phyloP scores from a whole-genome alignment of 129 eudicot species.

The Flaveria trinervia region DNA sequence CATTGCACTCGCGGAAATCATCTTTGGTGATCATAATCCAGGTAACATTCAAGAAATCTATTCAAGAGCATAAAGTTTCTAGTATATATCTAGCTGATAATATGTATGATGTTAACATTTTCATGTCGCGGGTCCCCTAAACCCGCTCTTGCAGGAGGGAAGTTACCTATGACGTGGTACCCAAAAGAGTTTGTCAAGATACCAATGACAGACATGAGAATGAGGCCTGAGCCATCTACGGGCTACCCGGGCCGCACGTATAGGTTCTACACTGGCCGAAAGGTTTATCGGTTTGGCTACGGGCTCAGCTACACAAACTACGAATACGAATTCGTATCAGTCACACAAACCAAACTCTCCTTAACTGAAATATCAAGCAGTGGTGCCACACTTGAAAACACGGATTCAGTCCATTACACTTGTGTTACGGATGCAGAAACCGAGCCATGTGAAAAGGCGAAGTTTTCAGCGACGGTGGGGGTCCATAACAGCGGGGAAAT shows the following conservation, averaged over 20 bases:
- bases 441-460: slow-evolving; percentile 39
- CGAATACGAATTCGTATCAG: slow-evolving; percentile 53
- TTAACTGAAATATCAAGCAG: slow-evolving; percentile 33
- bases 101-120: background rate
- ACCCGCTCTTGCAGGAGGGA: slow-evolving; percentile 67
- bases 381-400: slow-evolving; percentile 29
- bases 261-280: slow-evolving; percentile 79
- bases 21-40: slow-evolving; percentile 96
- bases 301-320: slow-evolving; percentile 95
- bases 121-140: background rate
- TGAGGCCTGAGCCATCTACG: slow-evolving; percentile 70
- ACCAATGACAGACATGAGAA: slow-evolving; percentile 98
- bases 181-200: slow-evolving; percentile 73
- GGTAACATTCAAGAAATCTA: slow-evolving; percentile 43
- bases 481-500: slow-evolving; percentile 49
- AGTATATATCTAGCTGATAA: background rate
- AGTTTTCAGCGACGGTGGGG: slow-evolving; percentile 43
- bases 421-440: slow-evolving; percentile 30
- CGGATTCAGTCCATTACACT: slow-evolving; percentile 37
- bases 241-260: slow-evolving; percentile 97
- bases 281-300: slow-evolving; percentile 74
- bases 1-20: slow-evolving; percentile 68
- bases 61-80: background rate
- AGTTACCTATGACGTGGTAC: slow-evolving; percentile 90
- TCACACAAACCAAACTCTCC: slow-evolving; percentile 52